Base-by-base conservation (phyloP, 2,329 filamentous ascomycete genomes). In the Fusarium abutilonis region DNA sequence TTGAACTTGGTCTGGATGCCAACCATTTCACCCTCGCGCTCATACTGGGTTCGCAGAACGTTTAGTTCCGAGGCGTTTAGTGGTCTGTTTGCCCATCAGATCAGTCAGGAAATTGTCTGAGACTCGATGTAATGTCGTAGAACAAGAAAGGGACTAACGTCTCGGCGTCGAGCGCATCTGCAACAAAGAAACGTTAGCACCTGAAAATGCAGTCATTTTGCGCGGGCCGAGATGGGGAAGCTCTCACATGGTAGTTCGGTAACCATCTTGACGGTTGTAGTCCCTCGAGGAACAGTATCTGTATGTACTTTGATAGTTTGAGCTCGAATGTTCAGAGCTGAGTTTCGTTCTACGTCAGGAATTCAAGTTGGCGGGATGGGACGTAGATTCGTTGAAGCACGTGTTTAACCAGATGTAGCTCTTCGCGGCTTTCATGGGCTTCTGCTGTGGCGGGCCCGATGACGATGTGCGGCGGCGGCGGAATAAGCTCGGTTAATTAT, bases 1-100 rank as follows among this genome's bases (percentile, higher is more conserved):
- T 99, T 99, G 86, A 99, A 99, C 76, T 98, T 98, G 61, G 95
- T 99, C 78, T 99, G 95, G 36, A 99, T 86, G 58, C 94, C 93
- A 60, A 97, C 94, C 82, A 96, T 96, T 72, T 96, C 92, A 68
- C 94, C 95, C 80, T 99, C 95, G 75, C 97, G 97, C 75, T 98
- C 94, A 76, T 95, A 99, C 77, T 99, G 95, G 59, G 91, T 84
- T 66, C 94, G 91, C 50, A 99, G 85, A 63, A 98, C 95, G 76
- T 93, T 89, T 59, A 99, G 89, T 79, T 99, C 95, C 46, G 92
- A 90, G 53, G 92, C 87, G 79, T 95, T 96, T 63, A 99, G 85
- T 68, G 95, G 91, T 74, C 92, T 95, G 69, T 67, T 26, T 52
- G 50, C 52, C 39, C 23, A 26, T 26, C 23, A 26, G 6, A 50